A percentile compares a stretch with the other conserved stretches of the same genome.
Conservation (phyloP, 441 rosid genomes). For the Gossypium davidsonii region DNA sequence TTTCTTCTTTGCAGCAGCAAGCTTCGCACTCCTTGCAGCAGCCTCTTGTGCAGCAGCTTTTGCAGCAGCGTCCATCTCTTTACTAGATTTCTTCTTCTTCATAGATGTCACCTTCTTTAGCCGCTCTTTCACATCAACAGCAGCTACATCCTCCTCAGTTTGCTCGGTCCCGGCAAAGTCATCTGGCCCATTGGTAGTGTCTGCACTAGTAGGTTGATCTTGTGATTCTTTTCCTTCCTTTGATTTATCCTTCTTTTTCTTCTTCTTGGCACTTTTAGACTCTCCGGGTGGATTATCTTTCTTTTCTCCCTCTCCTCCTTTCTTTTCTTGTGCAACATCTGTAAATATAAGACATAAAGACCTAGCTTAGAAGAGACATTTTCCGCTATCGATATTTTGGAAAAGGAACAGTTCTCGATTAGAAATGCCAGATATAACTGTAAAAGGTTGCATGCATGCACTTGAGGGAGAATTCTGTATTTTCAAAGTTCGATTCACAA, state of each 20-base stretch:
- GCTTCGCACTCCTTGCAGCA: slow-evolving; percentile 53
- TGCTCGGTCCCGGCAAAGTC: slow-evolving; percentile 33
- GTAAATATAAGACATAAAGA: slow-evolving; percentile 6
- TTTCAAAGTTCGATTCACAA: not conserved
- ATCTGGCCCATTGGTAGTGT: slow-evolving; percentile 15
- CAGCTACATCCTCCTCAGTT: slow-evolving; percentile 28
- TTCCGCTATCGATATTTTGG: not conserved
- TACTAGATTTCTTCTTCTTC: slow-evolving; percentile 53
- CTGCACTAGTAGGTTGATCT: slow-evolving; percentile 23
- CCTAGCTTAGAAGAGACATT: not conserved
- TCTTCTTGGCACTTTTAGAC: slow-evolving; percentile 43
- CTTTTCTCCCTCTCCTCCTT: slow-evolving; percentile 33
- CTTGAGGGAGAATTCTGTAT: not conserved
- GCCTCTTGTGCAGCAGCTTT: slow-evolving; percentile 55
- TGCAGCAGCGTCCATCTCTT: slow-evolving; percentile 51
- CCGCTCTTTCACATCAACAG: slow-evolving; percentile 42
- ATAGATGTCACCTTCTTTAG: slow-evolving; percentile 41
- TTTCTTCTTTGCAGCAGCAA: slow-evolving; percentile 57
- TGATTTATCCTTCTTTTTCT: slow-evolving; percentile 52
- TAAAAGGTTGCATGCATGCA: not conserved
- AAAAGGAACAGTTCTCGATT: not conserved
- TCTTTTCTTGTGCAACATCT: slow-evolving; percentile 37
- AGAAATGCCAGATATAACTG: not conserved
- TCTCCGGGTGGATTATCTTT: slow-evolving; percentile 39
- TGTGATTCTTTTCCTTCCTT: slow-evolving; percentile 36